A percentile compares a stretch with the other conserved stretches of the same genome.
phyloP scores from a whole-genome alignment of 2,329 filamentous ascomycete species.

The Cytospora mali region DNA sequence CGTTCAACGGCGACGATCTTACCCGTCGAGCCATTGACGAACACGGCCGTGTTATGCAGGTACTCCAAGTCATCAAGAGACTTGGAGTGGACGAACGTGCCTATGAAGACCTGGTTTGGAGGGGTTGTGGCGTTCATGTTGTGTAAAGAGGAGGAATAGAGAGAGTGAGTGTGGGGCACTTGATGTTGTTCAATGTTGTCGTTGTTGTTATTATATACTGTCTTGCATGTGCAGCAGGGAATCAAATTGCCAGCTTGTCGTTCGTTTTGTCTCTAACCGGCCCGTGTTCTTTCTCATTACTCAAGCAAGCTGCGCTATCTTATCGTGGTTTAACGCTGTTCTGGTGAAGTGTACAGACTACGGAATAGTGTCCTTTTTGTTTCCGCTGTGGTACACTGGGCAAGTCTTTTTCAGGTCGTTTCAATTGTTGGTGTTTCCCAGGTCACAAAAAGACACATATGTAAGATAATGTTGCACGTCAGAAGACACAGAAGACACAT shows the following conservation, averaged over 20 bases:
- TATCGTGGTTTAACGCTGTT: slow-evolving; percentile 11
- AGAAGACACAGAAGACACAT: background rate
- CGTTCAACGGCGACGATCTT: slow-evolving; percentile 53
- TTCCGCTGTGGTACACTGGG: background rate
- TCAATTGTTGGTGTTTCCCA: background rate
- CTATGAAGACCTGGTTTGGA: slow-evolving; percentile 52
- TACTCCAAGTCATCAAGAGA: slow-evolving; percentile 52
- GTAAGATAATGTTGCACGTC: no score
- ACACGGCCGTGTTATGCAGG: slow-evolving; percentile 53
- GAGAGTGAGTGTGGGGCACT: background rate
- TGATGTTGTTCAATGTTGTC: no score
- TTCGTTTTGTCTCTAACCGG: background rate
- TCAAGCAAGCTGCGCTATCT: slow-evolving; percentile 20
- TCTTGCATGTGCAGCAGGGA: slow-evolving; percentile 1
- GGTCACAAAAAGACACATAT: background rate
- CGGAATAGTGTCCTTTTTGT: background rate
- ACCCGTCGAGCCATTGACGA: slow-evolving; percentile 50
- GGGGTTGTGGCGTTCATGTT: slow-evolving; percentile 10
- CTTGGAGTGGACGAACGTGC: slow-evolving; percentile 59
- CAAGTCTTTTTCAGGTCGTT: no score
- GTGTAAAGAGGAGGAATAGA: background rate
- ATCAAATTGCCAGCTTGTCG: background rate
- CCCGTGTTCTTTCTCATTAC: background rate
- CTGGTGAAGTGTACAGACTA: background rate
- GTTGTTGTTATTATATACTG: no score